Base-by-base conservation (phyloP, 257 asterid species). In the Jasminum sambac region DNA sequence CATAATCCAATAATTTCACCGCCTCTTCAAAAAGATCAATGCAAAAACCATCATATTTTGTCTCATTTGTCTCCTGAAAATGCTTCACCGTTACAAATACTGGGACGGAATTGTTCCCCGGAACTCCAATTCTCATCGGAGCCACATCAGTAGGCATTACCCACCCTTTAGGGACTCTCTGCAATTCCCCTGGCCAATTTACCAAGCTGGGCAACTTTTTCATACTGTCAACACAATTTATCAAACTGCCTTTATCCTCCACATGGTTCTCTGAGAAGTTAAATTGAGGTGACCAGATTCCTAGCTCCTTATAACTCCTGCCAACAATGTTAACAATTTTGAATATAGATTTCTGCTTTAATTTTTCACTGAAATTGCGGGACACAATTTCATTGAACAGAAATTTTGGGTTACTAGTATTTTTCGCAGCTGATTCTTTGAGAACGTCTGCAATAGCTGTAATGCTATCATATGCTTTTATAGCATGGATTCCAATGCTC, bases 81-180 rank as follows among this genome's bases (percentile, higher is more conserved):
- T 6, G 58, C 19, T 79, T 46, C n/a, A 82, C 70, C 78, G 76
- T 58, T 21, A 82, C 82, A 67, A 75, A 82, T 6, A 63, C 69
- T 11, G 72, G 66, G n/a, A 76, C 76, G 43, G 61, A 14, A 13
- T 71, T 58, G 52, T 64, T 44, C 6, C 74, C 80, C 3, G 86
- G 86, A 70, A 82, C 76, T 41, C 86, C 86, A 71, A 82, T 82
- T n/a, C 5, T 76, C 74, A 82, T 48, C 19, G 82, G 82, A 14
- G 63, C 48, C 57, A 63, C 72, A 66, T 67, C 64, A 34, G 80
- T 73, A 26, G 86, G 87, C 81, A 76, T 76, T 52, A 69, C 72
- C 88, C 86, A 81, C 23, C 88, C 88, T 67, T 68, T 84, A 10
- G 88, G 88, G 21, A 46, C 71, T 74, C 84, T 61, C 6, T 57